These are phyloP conservation scores for Pisolithus thermaeus DNA, from an alignment of 1,284 basidiomycete genomes.

Conservation along the genomic window DNA sequence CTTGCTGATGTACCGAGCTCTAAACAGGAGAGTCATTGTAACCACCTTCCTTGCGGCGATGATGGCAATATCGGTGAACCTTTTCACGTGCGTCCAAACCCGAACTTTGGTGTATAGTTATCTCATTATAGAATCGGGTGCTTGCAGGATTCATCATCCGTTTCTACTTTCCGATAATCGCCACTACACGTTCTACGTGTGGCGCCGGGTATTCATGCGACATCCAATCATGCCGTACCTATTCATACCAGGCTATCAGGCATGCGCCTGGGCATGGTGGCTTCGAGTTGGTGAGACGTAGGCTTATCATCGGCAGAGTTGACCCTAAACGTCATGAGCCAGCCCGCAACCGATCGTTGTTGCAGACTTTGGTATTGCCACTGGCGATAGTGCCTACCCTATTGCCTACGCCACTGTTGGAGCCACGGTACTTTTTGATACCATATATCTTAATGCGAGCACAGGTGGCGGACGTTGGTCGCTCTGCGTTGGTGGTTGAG, in stretches of 20 bases:
- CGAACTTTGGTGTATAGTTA: slow-evolving; percentile 12
- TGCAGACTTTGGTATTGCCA: slow-evolving; percentile 69
- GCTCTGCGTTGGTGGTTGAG: slow-evolving; percentile 56
- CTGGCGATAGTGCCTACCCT: slow-evolving; percentile 66
- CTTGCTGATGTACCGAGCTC: slow-evolving; percentile 13
- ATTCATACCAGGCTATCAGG: slow-evolving; percentile 73
- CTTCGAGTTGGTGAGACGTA: slow-evolving; percentile 65
- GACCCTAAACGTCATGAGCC: slow-evolving; percentile 20
- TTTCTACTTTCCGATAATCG: slow-evolving; percentile 93
- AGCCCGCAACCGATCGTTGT: slow-evolving; percentile 69
- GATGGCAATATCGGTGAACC: slow-evolving; percentile 62
- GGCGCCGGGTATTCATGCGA: slow-evolving; percentile 73
- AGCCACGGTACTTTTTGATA: slow-evolving; percentile 90
- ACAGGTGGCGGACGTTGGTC: slow-evolving; percentile 54
- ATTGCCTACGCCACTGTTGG: slow-evolving; percentile 83
- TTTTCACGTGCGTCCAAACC: slow-evolving; percentile 65
- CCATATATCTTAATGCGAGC: slow-evolving; percentile 79
- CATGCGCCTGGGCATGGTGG: slow-evolving; percentile 79
- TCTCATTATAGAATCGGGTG: slow-evolving; percentile 5
- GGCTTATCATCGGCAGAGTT: slow-evolving; percentile 7
- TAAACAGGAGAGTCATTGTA: slow-evolving; percentile 44
- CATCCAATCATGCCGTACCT: slow-evolving; percentile 70
- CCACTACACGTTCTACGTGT: slow-evolving; percentile 93
- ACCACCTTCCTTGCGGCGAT: slow-evolving; percentile 42
- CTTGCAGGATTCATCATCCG: slow-evolving; percentile 79